phyloP scores from a whole-genome alignment of 257 asterid genomes.

The Gynochthodes officinalis region DNA sequence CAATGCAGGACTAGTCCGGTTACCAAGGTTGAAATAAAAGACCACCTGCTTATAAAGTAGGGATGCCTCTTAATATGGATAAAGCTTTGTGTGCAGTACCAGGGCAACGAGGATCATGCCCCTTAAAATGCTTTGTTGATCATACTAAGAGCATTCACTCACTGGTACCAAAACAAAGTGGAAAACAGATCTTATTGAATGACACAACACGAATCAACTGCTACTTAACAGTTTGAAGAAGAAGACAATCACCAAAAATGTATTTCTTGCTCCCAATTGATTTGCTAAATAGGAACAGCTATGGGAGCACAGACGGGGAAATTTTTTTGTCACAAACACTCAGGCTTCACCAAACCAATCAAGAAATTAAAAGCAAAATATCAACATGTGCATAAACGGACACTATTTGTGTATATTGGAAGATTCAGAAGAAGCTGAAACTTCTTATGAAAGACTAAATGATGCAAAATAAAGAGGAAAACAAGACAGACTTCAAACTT shows the following conservation, averaged over 20 bases:
- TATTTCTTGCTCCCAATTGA: not conserved
- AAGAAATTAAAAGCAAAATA: not conserved
- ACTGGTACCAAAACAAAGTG: slow-evolving; percentile 1
- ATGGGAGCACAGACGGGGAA: no score
- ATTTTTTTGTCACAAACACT: not conserved
- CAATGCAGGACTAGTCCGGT: not conserved
- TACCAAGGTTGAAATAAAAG: not conserved
- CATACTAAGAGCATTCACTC: not conserved
- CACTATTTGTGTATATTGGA: no score
- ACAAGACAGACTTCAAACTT: not conserved
- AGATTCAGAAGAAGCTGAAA: not conserved
- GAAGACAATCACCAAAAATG: not conserved
- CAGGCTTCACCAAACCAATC: not conserved
- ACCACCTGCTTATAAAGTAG: not conserved
- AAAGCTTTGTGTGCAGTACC: slow-evolving; percentile 1
- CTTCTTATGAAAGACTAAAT: not conserved
- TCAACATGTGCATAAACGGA: not conserved
- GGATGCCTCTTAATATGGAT: not conserved
- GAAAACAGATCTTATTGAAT: not conserved
- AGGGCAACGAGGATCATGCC: slow-evolving; percentile 5
- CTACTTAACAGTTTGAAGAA: not conserved
- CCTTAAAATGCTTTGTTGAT: not conserved
- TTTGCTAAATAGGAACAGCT: not conserved
- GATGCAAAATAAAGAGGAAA: not conserved
- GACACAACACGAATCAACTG: not conserved